Conservation (phyloP, 202 grass and related monocot genomes). For the Musa balbisiana region DNA sequence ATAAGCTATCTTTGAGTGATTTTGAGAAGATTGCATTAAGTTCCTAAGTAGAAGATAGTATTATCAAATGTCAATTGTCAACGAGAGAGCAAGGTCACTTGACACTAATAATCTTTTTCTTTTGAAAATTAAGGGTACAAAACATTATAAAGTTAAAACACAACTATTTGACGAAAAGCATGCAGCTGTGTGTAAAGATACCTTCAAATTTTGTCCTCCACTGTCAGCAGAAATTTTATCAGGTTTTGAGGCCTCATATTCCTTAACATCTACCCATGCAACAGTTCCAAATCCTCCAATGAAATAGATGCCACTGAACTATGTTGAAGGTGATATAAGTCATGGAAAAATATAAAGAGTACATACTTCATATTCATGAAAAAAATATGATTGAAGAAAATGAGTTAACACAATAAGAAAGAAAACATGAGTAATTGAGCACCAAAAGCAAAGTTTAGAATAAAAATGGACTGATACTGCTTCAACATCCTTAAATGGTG, state of each 20-base stretch:
- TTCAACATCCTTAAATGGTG: no score
- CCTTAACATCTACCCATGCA: constrained; percentile 70
- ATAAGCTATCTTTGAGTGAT: constrained; percentile 55
- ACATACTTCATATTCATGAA: background rate
- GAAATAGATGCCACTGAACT: constrained; percentile 62
- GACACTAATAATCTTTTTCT: background rate
- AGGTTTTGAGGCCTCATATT: constrained; percentile 47
- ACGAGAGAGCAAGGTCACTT: background rate
- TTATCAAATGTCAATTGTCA: background rate
- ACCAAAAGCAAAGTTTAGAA: background rate
- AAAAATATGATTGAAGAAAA: background rate
- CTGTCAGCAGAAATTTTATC: constrained; percentile 65
- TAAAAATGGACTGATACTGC: no score
- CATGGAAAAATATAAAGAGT: background rate
- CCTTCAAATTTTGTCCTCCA: constrained; percentile 70
- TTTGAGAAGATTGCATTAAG: constrained; percentile 70
- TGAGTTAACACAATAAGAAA: background rate
- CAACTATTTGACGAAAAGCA: background rate
- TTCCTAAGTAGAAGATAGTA: constrained; percentile 40
- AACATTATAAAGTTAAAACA: background rate
- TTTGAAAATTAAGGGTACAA: no score
- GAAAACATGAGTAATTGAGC: background rate
- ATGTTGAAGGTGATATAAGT: background rate
- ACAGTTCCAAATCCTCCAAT: constrained; percentile 88
- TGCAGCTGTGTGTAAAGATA: background rate